Conservation (phyloP, 148 eudicot species). For the Oxyria digyna region DNA sequence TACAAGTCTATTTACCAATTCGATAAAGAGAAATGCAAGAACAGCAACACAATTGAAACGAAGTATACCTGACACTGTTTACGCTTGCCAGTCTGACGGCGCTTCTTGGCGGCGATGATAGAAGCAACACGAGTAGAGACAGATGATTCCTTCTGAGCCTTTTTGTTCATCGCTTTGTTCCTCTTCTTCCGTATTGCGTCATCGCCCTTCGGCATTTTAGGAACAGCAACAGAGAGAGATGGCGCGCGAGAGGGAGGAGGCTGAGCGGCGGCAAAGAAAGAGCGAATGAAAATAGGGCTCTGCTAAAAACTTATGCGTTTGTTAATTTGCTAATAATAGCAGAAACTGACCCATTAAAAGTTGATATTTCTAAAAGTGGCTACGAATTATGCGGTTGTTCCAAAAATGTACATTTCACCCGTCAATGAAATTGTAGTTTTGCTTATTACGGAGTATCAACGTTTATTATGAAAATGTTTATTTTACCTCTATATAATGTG, state of each 20-base stretch:
- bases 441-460: too few species aligned
- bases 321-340: too few species aligned
- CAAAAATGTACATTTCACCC: too few species aligned
- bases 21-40: background rate
- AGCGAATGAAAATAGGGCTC: conserved; percentile 3
- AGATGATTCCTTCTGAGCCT: conserved; percentile 27
- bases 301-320: background rate
- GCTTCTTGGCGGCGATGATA: conserved; percentile 38
- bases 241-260: background rate
- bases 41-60: background rate
- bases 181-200: conserved; percentile 37
- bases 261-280: conserved; percentile 1
- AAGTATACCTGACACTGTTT: conserved; percentile 53
- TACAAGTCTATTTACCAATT: background rate
- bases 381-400: too few species aligned
- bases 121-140: conserved; percentile 64
- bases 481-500: too few species aligned
- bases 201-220: conserved; percentile 61
- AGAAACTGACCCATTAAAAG: too few species aligned
- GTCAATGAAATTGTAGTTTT: too few species aligned
- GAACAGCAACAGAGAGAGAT: background rate
- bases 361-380: too few species aligned
- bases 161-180: conserved; percentile 44
- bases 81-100: conserved; percentile 36
- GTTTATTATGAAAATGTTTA: too few species aligned